phyloP scores from a whole-genome alignment of 805 yeast genomes.

The Grigorovia yakushimaensis region DNA sequence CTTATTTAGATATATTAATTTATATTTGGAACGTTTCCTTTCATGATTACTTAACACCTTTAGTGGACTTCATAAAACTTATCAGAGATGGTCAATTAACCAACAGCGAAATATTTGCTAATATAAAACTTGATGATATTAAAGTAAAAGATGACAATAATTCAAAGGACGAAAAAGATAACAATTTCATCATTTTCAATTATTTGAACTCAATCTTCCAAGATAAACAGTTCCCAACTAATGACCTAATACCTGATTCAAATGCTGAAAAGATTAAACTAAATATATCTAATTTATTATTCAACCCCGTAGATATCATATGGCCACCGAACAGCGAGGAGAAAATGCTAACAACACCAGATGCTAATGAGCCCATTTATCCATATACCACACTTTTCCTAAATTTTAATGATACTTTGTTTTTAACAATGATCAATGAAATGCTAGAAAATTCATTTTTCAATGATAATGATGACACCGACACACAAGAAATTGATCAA shows the following conservation, averaged over 20 bases:
- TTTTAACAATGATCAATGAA: conserved; percentile 64
- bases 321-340: conserved; percentile 36
- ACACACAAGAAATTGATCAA: conserved; percentile 1
- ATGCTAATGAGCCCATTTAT: conserved; percentile 41
- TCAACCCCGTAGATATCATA: conserved; percentile 43
- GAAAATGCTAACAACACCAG: conserved; percentile 27
- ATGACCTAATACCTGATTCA: conserved; percentile 35
- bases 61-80: conserved; percentile 43
- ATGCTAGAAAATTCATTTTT: conserved; percentile 72
- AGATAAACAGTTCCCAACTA: conserved; percentile 72
- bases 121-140: background rate
- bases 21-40: conserved; percentile 67
- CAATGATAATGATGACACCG: conserved; percentile 40
- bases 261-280: conserved; percentile 30
- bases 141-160: background rate
- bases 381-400: conserved; percentile 60
- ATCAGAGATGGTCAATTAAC: conserved; percentile 4
- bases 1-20: conserved; percentile 51
- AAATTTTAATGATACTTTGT: conserved; percentile 44
- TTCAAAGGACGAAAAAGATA: conserved; percentile 2
- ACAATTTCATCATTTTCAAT: conserved; percentile 32
- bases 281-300: conserved; percentile 44
- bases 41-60: conserved; percentile 62
- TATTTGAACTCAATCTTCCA: conserved; percentile 63
- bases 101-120: conserved; percentile 4